Conservation (phyloP, 495 filamentous ascomycete species). For the Immersiella caudata region DNA sequence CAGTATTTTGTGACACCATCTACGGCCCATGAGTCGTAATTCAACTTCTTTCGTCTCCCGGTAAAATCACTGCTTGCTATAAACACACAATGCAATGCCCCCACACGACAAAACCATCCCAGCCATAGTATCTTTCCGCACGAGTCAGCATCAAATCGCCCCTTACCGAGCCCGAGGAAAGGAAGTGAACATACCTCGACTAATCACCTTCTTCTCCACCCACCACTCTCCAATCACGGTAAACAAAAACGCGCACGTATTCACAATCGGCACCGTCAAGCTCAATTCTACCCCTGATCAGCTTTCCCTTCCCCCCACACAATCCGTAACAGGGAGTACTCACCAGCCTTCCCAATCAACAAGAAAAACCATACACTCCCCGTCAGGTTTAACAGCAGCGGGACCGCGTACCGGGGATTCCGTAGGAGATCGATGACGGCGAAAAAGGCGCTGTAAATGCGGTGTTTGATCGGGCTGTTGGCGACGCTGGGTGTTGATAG, state of each 20-base stretch:
- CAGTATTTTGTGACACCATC: no score
- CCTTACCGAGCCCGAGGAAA: background rate
- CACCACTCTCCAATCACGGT: conserved; percentile 96
- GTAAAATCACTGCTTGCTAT: conserved; percentile 52
- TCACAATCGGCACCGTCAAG: conserved; percentile 91
- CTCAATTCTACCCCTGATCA: conserved; percentile 67
- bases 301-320: background rate
- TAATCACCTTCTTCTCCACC: conserved; percentile 87
- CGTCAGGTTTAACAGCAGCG: conserved; percentile 85
- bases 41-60: background rate
- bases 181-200: conserved; percentile 58
- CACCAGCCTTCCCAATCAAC: conserved; percentile 88
- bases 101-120: conserved; percentile 80
- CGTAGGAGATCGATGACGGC: conserved; percentile 76
- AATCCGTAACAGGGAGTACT: conserved; percentile 35
- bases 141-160: conserved; percentile 5
- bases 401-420: conserved; percentile 82
- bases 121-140: conserved; percentile 75
- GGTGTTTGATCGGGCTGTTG: conserved; percentile 56
- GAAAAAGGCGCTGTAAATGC: conserved; percentile 61
- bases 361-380: conserved; percentile 98
- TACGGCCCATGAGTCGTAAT: background rate
- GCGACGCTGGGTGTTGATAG: conserved; percentile 45
- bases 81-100: conserved; percentile 87
- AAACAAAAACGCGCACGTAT: conserved; percentile 91